Base-by-base conservation (phyloP, 176 grass and related monocot species). In the Zea luxurians region DNA sequence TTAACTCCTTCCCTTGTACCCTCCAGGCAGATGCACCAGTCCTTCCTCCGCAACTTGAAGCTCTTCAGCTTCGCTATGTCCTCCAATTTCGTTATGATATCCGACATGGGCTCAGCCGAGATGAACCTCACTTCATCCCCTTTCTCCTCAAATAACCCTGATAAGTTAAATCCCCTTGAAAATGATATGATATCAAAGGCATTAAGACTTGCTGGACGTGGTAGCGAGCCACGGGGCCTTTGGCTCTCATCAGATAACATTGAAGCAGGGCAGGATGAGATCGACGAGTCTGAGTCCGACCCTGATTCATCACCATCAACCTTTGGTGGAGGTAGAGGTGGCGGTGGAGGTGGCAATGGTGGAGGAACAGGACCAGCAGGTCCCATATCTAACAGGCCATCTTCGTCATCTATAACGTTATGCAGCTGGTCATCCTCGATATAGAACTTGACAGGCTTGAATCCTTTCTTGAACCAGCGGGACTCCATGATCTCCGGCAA, bases 131-230 rank as follows among this genome's bases (percentile, higher is more conserved):
- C 53, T 79, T 92, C 85, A 21, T 96, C 82, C 68, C 96, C 90
- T 16, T 70, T 87, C 55, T 99, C 96, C 70, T 95, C 96, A 50
- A 99, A 99, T 70, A 99, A 60, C 38, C 96, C 96, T 0, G 96
- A 99, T 41, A 99, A 88, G 64, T 99, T 78, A 37, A 99, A 99
- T 12, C 92, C 92, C n/a, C 62, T 82, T 0, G 96, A 95, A 86
- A 99, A 99, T 34, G 90, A 99, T 80, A 99, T 99, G 75, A 99
- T 99, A 80, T 99, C 96, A 17, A 99, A 99, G 9, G 96, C 96
- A 50, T 94, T 99, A 36, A 99, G 88, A 71, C 96, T 99, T 42
- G 92, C 88, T 6, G 92, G 96, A 64, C 92, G 90, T 35, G 96
- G 83, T 13, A 93, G 83, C 4, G 76, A 71, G 57, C 74, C 63